Evolutionary conservation across 768 basidiomycete species (phyloP), one percentile per base, ranked within the genome.

Genomic region (Podaxis pistillaris): DNA sequence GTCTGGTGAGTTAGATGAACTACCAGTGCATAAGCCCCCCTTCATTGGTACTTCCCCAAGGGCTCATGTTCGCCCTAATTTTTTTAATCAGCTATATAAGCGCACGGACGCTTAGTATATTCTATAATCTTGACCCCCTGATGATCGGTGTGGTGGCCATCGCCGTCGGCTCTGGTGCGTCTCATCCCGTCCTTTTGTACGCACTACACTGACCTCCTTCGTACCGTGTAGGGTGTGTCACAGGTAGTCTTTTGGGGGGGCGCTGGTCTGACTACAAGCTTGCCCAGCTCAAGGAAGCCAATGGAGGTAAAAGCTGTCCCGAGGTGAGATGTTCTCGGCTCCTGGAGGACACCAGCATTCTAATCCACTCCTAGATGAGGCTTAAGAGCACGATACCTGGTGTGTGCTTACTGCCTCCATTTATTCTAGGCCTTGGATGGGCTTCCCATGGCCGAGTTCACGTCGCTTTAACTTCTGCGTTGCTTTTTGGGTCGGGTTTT

Each of bases 101-200:
- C 15, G 81, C 91, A 6, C 81, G 90, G 62, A 93, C 90, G 0
- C 79, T 96, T 11, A 81, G 77, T 6, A 71, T 74, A 30, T 73
- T 79, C 1, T 96, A 96, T 68, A 69, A 79, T 30, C 94, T 89
- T 71, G 77, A 83, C 50, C 77, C 94, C 0, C 76, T 95, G 4
- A 78, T 85, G 47, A 85, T 90, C 51, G 94, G 94, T 3, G 72
- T 94, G 30, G 85, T 93, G 8, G 82, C 94, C 4, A 81, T 97
- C 7, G 74, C 89, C 0, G 90, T 86, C 66, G 94, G 94, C 53
- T 65, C 83, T 13, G 90, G 90, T 86, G 60, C 40, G 80, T 68
- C 24, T 30, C 9, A 36, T 62, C 46, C 63, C 28, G 28, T 30
- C 60, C 4, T 36, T n/a, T 30, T 37, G 17, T 46, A 47, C n/a